These are phyloP conservation scores for Lentinula lateritia DNA, from an alignment of 768 basidiomycete genomes.

Conservation along the genomic window DNA sequence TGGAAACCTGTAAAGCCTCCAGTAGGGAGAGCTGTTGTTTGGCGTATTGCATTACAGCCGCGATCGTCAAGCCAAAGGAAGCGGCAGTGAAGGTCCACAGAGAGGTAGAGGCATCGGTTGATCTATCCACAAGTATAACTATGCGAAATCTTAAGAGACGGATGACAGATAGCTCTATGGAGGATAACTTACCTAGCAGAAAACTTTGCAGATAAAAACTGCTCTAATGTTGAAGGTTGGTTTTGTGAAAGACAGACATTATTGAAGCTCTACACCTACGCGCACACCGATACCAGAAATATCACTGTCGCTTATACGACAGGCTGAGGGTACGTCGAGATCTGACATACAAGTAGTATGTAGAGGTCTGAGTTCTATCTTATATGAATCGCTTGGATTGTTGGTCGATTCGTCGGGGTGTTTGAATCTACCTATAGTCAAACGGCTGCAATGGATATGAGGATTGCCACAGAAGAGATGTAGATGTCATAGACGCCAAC, in stretches of 20 bases:
- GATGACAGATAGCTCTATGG: constrained; percentile 20
- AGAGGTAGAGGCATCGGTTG: constrained; percentile 30
- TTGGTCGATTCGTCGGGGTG: too few relatives aligned
- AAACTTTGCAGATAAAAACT: constrained; percentile 26
- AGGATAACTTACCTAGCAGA: constrained; percentile 13
- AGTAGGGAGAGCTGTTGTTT: constrained; percentile 27
- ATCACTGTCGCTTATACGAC: background rate
- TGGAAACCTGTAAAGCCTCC: constrained; percentile 35
- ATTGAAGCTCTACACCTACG: background rate
- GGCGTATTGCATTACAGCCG: constrained; percentile 27
- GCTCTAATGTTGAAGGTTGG: background rate
- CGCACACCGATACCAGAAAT: constrained; percentile 3
- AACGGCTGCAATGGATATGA: too few relatives aligned
- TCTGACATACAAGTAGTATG: too few relatives aligned
- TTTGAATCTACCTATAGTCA: too few relatives aligned
- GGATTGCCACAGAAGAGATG: too few relatives aligned
- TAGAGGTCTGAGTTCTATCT: too few relatives aligned
- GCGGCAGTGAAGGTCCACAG: constrained; percentile 40
- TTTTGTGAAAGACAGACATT: background rate
- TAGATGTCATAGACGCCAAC: too few relatives aligned
- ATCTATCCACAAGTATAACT: constrained; percentile 37
- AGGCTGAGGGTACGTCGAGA: background rate
- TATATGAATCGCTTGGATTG: too few relatives aligned
- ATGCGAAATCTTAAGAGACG: constrained; percentile 5
- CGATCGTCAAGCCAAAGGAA: constrained; percentile 32